Evolutionary conservation across 1,139 yeast species (phyloP).

Genomic region (Blastobotrys apis): DNA sequence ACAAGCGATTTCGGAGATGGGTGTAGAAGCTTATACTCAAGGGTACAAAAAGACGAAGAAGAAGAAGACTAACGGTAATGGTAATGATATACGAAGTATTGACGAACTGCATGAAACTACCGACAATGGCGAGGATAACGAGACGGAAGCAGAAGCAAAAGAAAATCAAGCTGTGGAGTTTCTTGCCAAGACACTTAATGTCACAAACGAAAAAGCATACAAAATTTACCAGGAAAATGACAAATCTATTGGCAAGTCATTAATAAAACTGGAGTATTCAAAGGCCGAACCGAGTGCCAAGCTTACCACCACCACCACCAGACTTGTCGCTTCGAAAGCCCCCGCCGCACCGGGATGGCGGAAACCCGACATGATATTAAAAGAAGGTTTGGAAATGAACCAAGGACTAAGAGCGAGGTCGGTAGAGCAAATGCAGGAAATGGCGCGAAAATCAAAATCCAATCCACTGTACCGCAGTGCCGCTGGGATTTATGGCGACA

Average conservation of each 20-base stretch:
- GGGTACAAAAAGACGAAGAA: conserved; percentile 6
- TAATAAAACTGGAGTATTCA: not conserved
- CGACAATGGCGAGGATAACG: not conserved
- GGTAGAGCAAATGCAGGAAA: conserved; percentile 14
- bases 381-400: not conserved
- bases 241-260: conserved; percentile 11
- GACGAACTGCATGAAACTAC: not conserved
- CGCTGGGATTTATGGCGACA: conserved; percentile 27
- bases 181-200: conserved; percentile 8
- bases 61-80: not conserved
- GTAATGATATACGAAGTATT: not conserved
- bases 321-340: not conserved
- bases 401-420: conserved; percentile 6
- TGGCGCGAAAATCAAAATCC: conserved; percentile 24
- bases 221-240: conserved; percentile 14
- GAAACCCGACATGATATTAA: not conserved
- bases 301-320: not conserved
- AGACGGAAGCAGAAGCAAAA: conserved; percentile 2
- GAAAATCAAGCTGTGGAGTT: conserved; percentile 8
- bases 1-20: conserved; percentile 18
- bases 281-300: not conserved
- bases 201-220: conserved; percentile 11
- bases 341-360: not conserved
- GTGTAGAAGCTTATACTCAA: conserved; percentile 12
- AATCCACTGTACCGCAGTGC: conserved; percentile 29